Conservation (phyloP, 202 grass and related monocot genomes). For the Panicum virgatum region DNA sequence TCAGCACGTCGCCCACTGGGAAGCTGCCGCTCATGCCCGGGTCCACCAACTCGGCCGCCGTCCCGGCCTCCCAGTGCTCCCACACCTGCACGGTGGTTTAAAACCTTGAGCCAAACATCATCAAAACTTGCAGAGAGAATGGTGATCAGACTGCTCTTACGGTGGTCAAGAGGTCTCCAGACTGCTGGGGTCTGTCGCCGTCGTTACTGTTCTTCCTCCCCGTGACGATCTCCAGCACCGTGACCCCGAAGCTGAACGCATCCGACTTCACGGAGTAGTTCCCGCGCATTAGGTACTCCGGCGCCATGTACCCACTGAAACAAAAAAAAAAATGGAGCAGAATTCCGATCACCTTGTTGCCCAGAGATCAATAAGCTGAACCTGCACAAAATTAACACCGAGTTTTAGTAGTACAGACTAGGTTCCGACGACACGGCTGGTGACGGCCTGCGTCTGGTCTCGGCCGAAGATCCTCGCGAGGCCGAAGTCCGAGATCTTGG, state of each 20-base stretch:
- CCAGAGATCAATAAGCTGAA: not conserved
- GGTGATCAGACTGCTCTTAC: constrained; percentile 32
- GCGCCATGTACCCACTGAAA: constrained; percentile 71
- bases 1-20: constrained; percentile 22
- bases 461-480: constrained; percentile 12
- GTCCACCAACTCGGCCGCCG: constrained; percentile 29
- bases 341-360: no score
- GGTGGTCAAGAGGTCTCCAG: constrained; percentile 43
- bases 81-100: constrained; percentile 38
- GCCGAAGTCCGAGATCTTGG: constrained; percentile 50
- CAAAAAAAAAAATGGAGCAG: not conserved
- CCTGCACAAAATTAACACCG: not conserved
- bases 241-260: constrained; percentile 60
- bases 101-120: not conserved
- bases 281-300: constrained; percentile 51
- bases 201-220: constrained; percentile 53
- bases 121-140: not conserved
- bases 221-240: constrained; percentile 58
- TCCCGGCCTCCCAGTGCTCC: constrained; percentile 53
- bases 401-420: constrained; percentile 37
- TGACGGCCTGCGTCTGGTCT: constrained; percentile 33
- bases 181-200: constrained; percentile 13
- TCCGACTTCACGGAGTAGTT: constrained; percentile 69
- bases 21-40: constrained; percentile 24
- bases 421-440: constrained; percentile 18